Evolutionary conservation across 2,329 filamentous ascomycete species (phyloP).

Genomic region (Neospermospora avenae): DNA sequence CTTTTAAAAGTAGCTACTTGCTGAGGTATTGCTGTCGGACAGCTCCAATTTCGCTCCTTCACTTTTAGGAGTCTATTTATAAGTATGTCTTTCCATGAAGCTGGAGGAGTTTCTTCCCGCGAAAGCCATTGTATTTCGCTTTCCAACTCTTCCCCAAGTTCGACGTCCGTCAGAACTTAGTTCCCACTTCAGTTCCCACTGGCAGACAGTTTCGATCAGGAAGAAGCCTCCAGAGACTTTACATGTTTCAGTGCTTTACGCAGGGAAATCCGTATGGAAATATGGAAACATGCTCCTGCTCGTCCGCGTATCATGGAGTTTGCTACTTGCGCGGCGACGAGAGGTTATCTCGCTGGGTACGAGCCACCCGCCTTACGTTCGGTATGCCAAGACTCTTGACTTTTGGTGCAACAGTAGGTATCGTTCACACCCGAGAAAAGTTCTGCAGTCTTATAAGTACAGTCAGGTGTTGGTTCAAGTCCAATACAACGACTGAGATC

Average conservation of each 20-base stretch:
- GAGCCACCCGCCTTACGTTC: too few relatives aligned
- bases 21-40: too few relatives aligned
- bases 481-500: too few relatives aligned
- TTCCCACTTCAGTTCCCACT: background rate
- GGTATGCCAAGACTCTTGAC: too few relatives aligned
- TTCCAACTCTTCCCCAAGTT: background rate
- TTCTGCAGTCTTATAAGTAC: too few relatives aligned
- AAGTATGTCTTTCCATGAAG: background rate
- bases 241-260: background rate
- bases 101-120: background rate
- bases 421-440: too few relatives aligned
- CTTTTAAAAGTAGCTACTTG: too few relatives aligned
- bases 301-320: background rate
- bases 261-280: background rate
- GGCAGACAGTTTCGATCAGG: background rate
- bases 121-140: background rate
- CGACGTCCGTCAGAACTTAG: too few relatives aligned
- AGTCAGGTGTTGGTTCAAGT: too few relatives aligned
- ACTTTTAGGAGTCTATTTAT: background rate
- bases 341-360: background rate
- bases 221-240: background rate
- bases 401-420: too few relatives aligned
- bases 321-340: background rate
- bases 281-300: background rate
- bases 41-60: too few relatives aligned